Base-by-base conservation (phyloP, 352 stramenopile species). In the Globisporangium abappressorium region DNA sequence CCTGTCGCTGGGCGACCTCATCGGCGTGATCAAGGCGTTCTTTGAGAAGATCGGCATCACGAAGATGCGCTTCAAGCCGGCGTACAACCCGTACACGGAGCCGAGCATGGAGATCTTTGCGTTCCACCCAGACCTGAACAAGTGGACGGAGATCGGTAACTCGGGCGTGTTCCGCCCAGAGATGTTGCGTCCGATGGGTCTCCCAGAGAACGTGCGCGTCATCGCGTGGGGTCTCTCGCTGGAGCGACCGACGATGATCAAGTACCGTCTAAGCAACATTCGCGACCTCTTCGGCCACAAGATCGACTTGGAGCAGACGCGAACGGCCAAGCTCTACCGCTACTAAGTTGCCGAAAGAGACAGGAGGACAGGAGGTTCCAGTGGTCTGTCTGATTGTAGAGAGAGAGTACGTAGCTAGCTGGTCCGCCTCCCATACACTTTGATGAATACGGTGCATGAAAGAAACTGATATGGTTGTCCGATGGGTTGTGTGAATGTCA, bases 1-100 rank as follows among this genome's bases (percentile, higher is more conserved):
- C 79, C 81, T 99, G 41, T 98, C 87, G 62, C 85, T 99, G 12
- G 98, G 97, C 65, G 97, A 99, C 77, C 88, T 99, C 66, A 99
- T 99, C 73, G 97, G 98, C 64, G 97, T 98, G 33, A 99, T 99
- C 82, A 96, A 98, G 77, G 97, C 97, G n/a, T 99, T 99, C 86
- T 99, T 99, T 85, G 87, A 97, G 60, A 99, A 99, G 78, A 98
- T 98, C 43, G 93, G 93, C 58, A 98, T 98, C 74, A 98, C 93
- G 34, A 83, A 99, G 80, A 94, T 99, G 75, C 97, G 97, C 78
- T 99, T 99, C 92, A 99, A 99, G 87, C 98, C 98, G 20, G 98
- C 98, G 28, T 99, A 99, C 87, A 99, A 99, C 81, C 98, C 98
- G 38, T 99, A 99, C 90, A 99, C 98, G 54, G 98, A 99, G 84